These are phyloP conservation scores for Amesomyces nigricolor DNA, from an alignment of 2,329 filamentous ascomycete genomes.

Conservation along the genomic window DNA sequence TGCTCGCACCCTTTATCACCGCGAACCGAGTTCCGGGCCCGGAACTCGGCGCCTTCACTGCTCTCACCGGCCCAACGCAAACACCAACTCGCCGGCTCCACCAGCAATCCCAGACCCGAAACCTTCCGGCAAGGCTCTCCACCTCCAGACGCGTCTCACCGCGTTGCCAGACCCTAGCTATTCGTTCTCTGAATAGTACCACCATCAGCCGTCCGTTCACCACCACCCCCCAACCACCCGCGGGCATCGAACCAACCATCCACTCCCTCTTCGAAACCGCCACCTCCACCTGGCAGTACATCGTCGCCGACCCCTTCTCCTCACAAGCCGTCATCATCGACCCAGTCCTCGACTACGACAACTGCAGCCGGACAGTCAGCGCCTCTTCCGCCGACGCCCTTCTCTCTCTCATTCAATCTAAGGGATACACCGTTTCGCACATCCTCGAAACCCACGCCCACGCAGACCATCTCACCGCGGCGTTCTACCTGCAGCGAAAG, in stretches of 20 bases:
- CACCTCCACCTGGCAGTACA: conserved; percentile 54
- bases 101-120: neutral
- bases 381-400: conserved; percentile 50
- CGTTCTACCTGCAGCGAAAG: conserved; percentile 49
- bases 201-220: neutral
- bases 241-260: conserved; percentile 31
- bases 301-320: conserved; percentile 50
- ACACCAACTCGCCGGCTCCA: neutral
- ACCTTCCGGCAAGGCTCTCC: neutral
- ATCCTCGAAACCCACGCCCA: conserved; percentile 60
- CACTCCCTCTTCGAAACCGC: conserved; percentile 36
- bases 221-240: neutral
- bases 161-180: neutral
- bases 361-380: conserved; percentile 35
- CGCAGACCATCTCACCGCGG: conserved; percentile 55
- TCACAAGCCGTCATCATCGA: conserved; percentile 53
- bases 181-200: neutral
- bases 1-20: neutral
- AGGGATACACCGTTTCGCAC: conserved; percentile 43
- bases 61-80: no score
- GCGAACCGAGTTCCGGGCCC: neutral
- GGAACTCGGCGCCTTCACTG: neutral
- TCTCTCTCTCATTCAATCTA: conserved; percentile 37
- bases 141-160: neutral
- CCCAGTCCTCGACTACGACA: conserved; percentile 54